Base-by-base conservation (phyloP, 805 yeast genomes). In the Metschnikowia santaceciliae region DNA sequence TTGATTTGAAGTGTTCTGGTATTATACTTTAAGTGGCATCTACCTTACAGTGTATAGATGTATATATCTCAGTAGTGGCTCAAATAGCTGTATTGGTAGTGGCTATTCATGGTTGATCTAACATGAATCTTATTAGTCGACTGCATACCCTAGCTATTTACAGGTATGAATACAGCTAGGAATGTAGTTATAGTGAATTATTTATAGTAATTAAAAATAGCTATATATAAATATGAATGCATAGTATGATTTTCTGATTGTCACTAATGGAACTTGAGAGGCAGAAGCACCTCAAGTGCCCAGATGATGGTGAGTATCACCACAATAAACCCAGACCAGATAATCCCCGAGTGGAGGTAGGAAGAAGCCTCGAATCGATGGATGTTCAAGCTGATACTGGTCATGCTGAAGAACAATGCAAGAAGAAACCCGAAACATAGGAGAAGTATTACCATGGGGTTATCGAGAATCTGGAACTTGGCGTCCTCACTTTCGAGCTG, bases 371-470 rank as follows among this genome's bases (percentile, higher is more conserved):
- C 53, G 46, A 65, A 65, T 36, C 76, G 61, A 53, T 63, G 69
- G 46, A 65, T 64, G 49, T 61, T 63, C 40, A 74, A 57, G 54
- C 67, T 67, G 35, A 73, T 64, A 55, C 75, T 67, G 11, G 68
- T 54, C 61, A 71, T 55, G 49, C 74, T 64, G 50, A 70, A 65
- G 6, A 68, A 53, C 47, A 72, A 55, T 8, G 75, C 63, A 13
- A 69, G 61, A 4, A 68, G 51, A 42, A 65, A 56, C 0, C 77
- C 77, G 33, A 70, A 50, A 4, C 61, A 47, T 46, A 73, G 62
- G 6, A 69, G 53, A 6, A 66, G 47, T 30, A 71, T 55, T 46
- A 73, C 62, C 61, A 72, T 61, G 8, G 68, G 52, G 51, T 72
- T 74, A 49, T 71, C 65, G 34, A 56, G 42, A 13, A 70, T 43